Evolutionary conservation across 371 early-diverging fungal genomes (phyloP).

Genomic region (Rhizopus stolonifer): DNA sequence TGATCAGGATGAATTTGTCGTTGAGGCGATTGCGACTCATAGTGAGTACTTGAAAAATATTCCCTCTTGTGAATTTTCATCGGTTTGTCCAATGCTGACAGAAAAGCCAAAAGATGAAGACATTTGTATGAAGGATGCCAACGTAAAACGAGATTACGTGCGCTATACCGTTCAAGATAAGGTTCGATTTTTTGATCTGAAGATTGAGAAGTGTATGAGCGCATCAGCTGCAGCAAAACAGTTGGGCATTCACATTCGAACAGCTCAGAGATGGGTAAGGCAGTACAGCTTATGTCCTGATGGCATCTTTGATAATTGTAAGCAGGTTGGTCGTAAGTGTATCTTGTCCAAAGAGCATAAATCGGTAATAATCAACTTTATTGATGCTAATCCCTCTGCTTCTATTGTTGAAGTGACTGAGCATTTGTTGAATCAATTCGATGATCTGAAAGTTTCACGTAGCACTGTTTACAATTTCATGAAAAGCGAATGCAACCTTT

Average conservation of each 20-base stretch:
- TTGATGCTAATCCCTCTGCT: conserved; percentile 15
- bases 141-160: conserved; percentile 11
- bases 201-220: conserved; percentile 22
- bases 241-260: conserved; percentile 16
- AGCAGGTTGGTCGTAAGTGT: conserved; percentile 15
- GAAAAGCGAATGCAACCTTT: conserved; percentile 17
- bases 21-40: conserved; percentile 16
- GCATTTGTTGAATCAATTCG: conserved; percentile 14
- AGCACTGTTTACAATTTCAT: conserved; percentile 14
- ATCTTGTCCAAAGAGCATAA: conserved; percentile 16
- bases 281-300: conserved; percentile 14
- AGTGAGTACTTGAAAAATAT: conserved; percentile 13
- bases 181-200: conserved; percentile 10
- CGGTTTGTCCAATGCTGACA: conserved; percentile 12
- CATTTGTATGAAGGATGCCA: conserved; percentile 10
- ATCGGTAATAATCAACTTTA: conserved; percentile 5
- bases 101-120: conserved; percentile 18
- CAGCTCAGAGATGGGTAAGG: conserved; percentile 16
- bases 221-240: conserved; percentile 17
- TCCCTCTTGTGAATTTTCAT: conserved; percentile 9
- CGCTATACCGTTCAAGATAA: conserved; percentile 18
- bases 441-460: conserved; percentile 11
- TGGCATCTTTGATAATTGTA: conserved; percentile 12
- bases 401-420: conserved; percentile 9
- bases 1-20: conserved; percentile 17